These are phyloP conservation scores for Diplodia mutila DNA, from an alignment of 2,329 filamentous ascomycete genomes.

Conservation along the genomic window DNA sequence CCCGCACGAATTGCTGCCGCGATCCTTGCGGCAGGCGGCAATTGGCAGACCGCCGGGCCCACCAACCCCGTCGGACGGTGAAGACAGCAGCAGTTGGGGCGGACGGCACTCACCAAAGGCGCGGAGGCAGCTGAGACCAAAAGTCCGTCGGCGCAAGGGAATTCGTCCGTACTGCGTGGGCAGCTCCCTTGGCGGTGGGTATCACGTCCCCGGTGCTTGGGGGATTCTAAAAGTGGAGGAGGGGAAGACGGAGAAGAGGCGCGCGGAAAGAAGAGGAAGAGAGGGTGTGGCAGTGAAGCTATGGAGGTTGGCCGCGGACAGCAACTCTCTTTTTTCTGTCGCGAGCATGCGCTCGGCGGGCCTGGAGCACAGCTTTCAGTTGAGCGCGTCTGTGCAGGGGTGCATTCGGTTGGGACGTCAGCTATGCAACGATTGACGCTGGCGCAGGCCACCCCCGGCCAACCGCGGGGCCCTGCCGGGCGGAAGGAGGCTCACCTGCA, in stretches of 20 bases:
- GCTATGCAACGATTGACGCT: slow-evolving; percentile 24
- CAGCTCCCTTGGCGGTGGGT: slow-evolving; percentile 26
- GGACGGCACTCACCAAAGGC: slow-evolving; percentile 11
- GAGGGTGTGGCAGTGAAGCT: neutral
- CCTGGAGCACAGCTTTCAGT: slow-evolving; percentile 10
- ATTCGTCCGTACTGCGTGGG: slow-evolving; percentile 26
- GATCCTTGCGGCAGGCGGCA: neutral
- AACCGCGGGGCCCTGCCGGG: slow-evolving; percentile 10
- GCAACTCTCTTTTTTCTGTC: slow-evolving; percentile 22
- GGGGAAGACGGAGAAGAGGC: slow-evolving; percentile 5
- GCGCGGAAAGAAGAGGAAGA: slow-evolving; percentile 9
- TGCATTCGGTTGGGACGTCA: slow-evolving; percentile 27
- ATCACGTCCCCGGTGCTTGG: slow-evolving; percentile 17
- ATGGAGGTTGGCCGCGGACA: neutral
- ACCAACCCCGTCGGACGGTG: neutral
- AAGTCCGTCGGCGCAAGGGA: slow-evolving; percentile 24
- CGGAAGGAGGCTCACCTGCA: slow-evolving; percentile 19
- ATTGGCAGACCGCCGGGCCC: neutral
- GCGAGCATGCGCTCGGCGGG: slow-evolving; percentile 11
- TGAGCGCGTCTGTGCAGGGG: slow-evolving; percentile 26
- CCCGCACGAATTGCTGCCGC: neutral
- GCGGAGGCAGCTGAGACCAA: slow-evolving; percentile 1
- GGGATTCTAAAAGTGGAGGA: slow-evolving; percentile 11
- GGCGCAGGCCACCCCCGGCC: slow-evolving; percentile 20
- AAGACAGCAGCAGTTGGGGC: neutral